Evolutionary conservation across 208 protist species (phyloP), one percentile per base, ranked within the genome.

Genomic region (Trypanosoma avium): DNA sequence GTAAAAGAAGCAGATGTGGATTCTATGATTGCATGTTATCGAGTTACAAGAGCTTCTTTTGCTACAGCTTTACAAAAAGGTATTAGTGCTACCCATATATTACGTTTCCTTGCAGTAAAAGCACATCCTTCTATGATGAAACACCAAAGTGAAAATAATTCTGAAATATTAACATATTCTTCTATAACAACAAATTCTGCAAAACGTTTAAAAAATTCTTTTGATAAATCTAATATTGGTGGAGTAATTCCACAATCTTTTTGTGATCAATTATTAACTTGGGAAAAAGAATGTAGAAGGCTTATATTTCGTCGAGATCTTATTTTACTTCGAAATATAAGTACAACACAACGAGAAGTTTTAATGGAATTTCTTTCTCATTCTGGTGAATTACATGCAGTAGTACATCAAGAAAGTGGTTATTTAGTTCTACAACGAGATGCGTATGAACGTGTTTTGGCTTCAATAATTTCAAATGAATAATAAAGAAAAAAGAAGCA

Each of bases 221-320:
- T 50, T 45, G 46, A 66, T 59, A 7, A n/a, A n/a, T n/a, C 26
- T 21, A 32, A 33, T 36, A 29, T 61, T 19, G 52, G 50, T 35
- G 60, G 78, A 8, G 67, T 81, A n/a, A 75, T 96, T 32, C 91
- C 91, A 21, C 88, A 93, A 55, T 93, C 91, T 4, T 84, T 96
- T 61, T 92, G 83, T 60, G 91, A 96, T 59, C 87, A 94, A 71
- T 61, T 96, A 46, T 57, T 84, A 38, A 90, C 88, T 82, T 96
- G 91, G 88, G 87, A 96, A 64, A 85, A 61, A 26, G 87, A 96
- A 73, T 92, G 82, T 70, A 77, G 79, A 30, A 83, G 91, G 29
- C 76, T 94, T 19, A 64, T 82, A n/a, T 92, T 96, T 70, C 50
- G 80, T 36, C 75, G 77, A 15, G 46, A 83, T 54, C 49, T 93